Percentiles rank a stretch among this genome's conserved stretches.
phyloP scores from a whole-genome alignment of 129 eudicot genomes.

The Flaveria linearis region DNA sequence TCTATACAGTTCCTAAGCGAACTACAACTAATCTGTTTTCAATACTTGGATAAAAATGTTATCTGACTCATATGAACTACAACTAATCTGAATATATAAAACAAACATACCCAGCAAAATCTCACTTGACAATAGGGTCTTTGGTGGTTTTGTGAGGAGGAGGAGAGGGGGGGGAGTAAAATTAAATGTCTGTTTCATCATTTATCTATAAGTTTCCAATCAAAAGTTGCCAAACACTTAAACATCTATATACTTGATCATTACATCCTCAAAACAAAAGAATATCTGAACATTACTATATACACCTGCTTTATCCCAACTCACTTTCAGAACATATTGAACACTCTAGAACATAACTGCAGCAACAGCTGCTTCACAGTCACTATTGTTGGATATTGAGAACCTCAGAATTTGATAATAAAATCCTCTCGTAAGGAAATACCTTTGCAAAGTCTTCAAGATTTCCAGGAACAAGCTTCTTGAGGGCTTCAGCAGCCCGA shows the following conservation, averaged over 20 bases:
- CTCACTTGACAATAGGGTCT: too few relatives aligned
- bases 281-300: background rate
- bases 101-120: too few relatives aligned
- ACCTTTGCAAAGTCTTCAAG: slow-evolving; percentile 89
- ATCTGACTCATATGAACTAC: slow-evolving; percentile 1
- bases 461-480: slow-evolving; percentile 68
- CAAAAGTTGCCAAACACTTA: background rate
- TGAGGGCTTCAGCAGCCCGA: slow-evolving; percentile 63
- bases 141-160: too few relatives aligned
- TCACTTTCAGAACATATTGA: background rate
- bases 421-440: slow-evolving; percentile 7
- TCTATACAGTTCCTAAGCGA: background rate
- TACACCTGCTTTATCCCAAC: background rate
- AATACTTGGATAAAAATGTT: background rate
- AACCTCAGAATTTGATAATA: background rate
- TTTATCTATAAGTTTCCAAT: background rate
- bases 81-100: background rate
- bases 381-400: background rate
- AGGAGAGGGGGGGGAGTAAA: too few relatives aligned
- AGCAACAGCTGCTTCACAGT: background rate
- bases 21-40: background rate
- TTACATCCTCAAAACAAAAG: background rate
- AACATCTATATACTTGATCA: background rate
- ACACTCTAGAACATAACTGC: background rate
- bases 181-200: background rate